These are phyloP conservation scores for Boletellus sp. DNA, from an alignment of 768 basidiomycete species.

Conservation along the genomic window DNA sequence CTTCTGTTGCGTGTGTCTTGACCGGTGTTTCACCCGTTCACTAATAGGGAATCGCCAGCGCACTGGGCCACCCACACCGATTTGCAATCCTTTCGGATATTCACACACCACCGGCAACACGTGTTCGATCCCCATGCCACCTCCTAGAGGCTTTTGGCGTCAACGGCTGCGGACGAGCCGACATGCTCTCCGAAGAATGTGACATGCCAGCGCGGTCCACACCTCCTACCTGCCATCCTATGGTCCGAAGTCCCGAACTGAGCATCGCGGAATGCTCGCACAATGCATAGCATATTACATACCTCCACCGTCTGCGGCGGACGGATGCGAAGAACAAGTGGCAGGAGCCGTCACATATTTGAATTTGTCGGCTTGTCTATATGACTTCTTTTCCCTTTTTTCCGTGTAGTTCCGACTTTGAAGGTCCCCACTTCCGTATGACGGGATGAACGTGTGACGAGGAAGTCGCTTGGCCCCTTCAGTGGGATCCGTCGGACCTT, in stretches of 20 bases:
- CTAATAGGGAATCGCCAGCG: not conserved
- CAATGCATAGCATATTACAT: not conserved
- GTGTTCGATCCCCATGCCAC: constrained; percentile 8
- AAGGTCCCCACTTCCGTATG: not conserved
- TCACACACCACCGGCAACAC: constrained; percentile 11
- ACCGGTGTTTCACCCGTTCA: constrained; percentile 2
- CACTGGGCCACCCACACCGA: not conserved
- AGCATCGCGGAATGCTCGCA: constrained; percentile 25
- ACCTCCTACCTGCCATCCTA: not conserved
- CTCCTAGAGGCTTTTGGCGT: not conserved
- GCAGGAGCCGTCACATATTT: constrained; percentile 6
- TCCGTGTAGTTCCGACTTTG: not conserved
- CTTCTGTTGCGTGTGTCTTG: not conserved
- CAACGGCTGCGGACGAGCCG: constrained; percentile 3
- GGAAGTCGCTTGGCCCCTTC: not conserved
- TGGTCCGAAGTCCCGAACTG: constrained; percentile 10
- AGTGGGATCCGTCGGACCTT: not conserved
- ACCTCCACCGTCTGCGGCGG: constrained; percentile 12
- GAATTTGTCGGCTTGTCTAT: not conserved
- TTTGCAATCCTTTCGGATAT: not conserved
- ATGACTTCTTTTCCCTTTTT: constrained; percentile 1
- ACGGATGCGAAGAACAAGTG: constrained; percentile 6
- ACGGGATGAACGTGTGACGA: constrained; percentile 17
- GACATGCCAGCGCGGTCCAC: not conserved
- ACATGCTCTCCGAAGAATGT: not conserved